Conservation (phyloP, 352 stramenopile species). For the Phytophthora quininea region DNA sequence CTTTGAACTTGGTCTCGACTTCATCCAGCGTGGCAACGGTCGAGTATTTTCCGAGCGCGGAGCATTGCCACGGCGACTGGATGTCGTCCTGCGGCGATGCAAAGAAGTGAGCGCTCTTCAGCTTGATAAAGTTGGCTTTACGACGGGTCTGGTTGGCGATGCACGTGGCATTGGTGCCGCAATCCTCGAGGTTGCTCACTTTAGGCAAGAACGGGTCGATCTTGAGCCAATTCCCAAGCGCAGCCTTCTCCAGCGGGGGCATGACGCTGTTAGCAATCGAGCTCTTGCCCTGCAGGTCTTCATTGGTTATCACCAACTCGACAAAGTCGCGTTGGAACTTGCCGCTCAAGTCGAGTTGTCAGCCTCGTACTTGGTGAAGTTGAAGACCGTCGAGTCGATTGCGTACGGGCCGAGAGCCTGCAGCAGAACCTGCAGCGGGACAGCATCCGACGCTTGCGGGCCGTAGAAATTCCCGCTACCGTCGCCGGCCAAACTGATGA, state of each 20-base stretch:
- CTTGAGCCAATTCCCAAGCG: slow-evolving; percentile 36
- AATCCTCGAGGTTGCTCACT: slow-evolving; percentile 41
- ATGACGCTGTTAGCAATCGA: slow-evolving; percentile 43
- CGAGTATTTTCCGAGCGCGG: slow-evolving; percentile 44
- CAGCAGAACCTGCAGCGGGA: slow-evolving; percentile 32
- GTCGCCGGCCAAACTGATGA: slow-evolving; percentile 44
- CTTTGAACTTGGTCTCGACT: slow-evolving; percentile 38
- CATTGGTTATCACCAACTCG: slow-evolving; percentile 25
- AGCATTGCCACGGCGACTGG: slow-evolving; percentile 48
- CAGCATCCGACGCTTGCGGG: slow-evolving; percentile 30
- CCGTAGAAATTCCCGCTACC: slow-evolving; percentile 51
- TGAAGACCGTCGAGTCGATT: slow-evolving; percentile 27
- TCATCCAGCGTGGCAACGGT: slow-evolving; percentile 33
- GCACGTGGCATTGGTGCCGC: slow-evolving; percentile 20
- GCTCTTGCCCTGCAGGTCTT: slow-evolving; percentile 32
- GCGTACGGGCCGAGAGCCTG: slow-evolving; percentile 30
- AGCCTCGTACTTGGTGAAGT: slow-evolving; percentile 38
- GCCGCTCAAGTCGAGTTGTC: slow-evolving; percentile 32
- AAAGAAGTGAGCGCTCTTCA: slow-evolving; percentile 55
- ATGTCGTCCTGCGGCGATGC: slow-evolving; percentile 48
- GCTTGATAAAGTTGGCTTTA: slow-evolving; percentile 49
- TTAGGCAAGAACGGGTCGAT: slow-evolving; percentile 45
- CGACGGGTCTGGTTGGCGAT: slow-evolving; percentile 28
- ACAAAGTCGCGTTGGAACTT: slow-evolving; percentile 51
- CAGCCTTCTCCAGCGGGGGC: slow-evolving; percentile 29